Evolutionary conservation across 352 stramenopile species (phyloP).

Genomic region (Pythium dissimile): DNA sequence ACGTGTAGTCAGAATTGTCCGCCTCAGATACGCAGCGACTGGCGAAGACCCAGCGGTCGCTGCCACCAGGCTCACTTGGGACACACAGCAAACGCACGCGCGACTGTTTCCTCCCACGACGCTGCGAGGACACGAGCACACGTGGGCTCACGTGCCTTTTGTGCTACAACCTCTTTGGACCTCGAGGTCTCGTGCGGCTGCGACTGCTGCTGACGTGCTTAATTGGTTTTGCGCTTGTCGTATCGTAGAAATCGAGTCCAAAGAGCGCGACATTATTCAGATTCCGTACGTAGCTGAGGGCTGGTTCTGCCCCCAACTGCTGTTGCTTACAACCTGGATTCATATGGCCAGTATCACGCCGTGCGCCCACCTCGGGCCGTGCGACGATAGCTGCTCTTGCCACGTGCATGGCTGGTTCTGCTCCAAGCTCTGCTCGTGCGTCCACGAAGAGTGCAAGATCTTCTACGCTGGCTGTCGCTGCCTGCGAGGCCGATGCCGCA

Average conservation of each 20-base stretch:
- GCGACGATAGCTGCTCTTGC: conserved; percentile 85
- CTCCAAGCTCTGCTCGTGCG: conserved; percentile 89
- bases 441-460: conserved; percentile 77
- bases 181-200: no score
- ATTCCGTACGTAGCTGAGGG: conserved; percentile 14
- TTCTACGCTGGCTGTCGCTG: conserved; percentile 90
- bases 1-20: conserved; percentile 29
- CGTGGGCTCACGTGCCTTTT: conserved; percentile 12
- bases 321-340: no score
- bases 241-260: conserved; percentile 16
- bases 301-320: no score
- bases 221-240: no score
- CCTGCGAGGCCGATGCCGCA: conserved; percentile 69
- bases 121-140: conserved; percentile 21
- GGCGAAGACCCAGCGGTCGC: conserved; percentile 29
- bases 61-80: conserved; percentile 35
- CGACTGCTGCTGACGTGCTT: neutral
- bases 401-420: conserved; percentile 87
- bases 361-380: conserved; percentile 85
- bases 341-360: conserved; percentile 71
- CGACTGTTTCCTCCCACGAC: conserved; percentile 15
- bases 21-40: conserved; percentile 56
- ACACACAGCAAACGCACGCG: conserved; percentile 14
- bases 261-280: conserved; percentile 15
- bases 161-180: no score